Base-by-base conservation (phyloP, 495 filamentous ascomycete species). In the Aspergillus affinis region DNA sequence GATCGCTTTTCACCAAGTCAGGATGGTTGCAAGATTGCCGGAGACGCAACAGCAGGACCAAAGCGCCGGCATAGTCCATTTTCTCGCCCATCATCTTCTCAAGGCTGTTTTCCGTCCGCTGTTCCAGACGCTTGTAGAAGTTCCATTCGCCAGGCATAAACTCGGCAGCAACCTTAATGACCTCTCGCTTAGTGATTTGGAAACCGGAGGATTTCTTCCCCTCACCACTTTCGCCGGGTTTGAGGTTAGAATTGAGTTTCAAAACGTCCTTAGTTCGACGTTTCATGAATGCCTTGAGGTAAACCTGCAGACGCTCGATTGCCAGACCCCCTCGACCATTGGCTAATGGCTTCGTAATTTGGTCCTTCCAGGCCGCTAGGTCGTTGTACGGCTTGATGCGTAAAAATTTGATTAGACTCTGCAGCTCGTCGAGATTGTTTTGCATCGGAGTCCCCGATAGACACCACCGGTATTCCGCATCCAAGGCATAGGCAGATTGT, bases 371-470 rank as follows among this genome's bases (percentile, higher is more conserved):
- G 50, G 86, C 81, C 8, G 81, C 77, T 13, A 97, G 76, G 54
- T 96, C 85, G 68, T 91, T 84, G 69, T 90, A 98, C 1, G 94
- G 95, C 61, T 88, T 87, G 70, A 98, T 95, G n/a, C 91, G 83
- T 9, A 98, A 78, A 68, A 98, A 98, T 48, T 88, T 88, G 65
- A 98, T 91, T 57, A 98, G 72, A 65, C 90, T 94, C 61, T 98
- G 93, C 48, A 98, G 75, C 74, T 98, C 94, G 59, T 97, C 94
- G n/a, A 98, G 82, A 61, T 96, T 97, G 69, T 98, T 98, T 67
- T 98, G 94, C 85, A 98, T 88, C 0, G 94, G 94, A 6, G 94
- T 98, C 60, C 94, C 94, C 3, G 91, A 95, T 55, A 98, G 78
- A 68, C 94, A 97, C 94, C 94, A 98, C 56, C 94, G 82, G 70